Evolutionary conservation across 2,329 filamentous ascomycete genomes (phyloP), one percentile per base, ranked within the genome.

Genomic region (Sporothrix brasiliensis): DNA sequence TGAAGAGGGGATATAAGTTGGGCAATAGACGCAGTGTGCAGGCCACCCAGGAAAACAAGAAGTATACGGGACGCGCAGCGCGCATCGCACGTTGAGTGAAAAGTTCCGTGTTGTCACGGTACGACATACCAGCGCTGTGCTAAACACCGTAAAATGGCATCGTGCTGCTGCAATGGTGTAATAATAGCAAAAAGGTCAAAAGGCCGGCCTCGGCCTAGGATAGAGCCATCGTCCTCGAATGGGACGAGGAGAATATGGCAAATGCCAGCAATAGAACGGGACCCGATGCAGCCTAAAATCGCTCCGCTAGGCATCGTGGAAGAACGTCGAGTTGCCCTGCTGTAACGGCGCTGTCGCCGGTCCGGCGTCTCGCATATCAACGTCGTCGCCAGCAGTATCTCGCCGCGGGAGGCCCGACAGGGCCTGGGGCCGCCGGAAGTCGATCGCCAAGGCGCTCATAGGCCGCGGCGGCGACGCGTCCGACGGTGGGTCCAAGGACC

Each of bases 311-410:
- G 74, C 72, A 71, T 86, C 83, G 70, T 83, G 81, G 76, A 87
- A 86, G 74, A 87, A 87, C 0, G 81, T 83, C 44, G 81, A 79
- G 74, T 81, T 83, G 58, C 80, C 80, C 63, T 80, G 81, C 70
- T 82, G 82, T 21, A 85, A 78, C 16, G 86, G 84, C 10, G 86
- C 86, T 2, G 85, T 86, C 10, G 85, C 85, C 7, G 86, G 84
- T 6, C 83, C 84, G 27, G 83, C 85, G 72, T 88, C 87, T 52
- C 81, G 77, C 86, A 88, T 88, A 27, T 85, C 83, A 41, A 88
- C 80, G 69, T 88, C 86, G 68, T 83, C 81, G 41, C 76, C 78
- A 6, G 74, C 73, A 1, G 79, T 72, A 21, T 79, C 75, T 10
- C 81, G 81, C 67, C 77, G 77, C 27, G 76, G 77, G 14, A 79